Evolutionary conservation across 495 filamentous ascomycete species (phyloP).

Genomic region (Neurospora terricola): DNA sequence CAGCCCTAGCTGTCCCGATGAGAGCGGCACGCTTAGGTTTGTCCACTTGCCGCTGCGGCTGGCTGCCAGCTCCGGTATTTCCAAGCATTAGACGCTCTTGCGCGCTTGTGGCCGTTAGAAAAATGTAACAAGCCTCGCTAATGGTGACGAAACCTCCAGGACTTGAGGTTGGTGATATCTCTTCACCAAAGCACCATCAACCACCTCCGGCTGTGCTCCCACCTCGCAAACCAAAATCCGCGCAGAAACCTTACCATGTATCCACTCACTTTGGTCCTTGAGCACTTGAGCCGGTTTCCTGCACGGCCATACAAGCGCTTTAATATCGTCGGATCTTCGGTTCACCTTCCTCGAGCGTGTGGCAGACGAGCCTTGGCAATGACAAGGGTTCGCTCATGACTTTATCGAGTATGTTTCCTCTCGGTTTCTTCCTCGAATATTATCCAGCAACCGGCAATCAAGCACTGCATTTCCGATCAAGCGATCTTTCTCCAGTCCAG

Average conservation of each 20-base stretch:
- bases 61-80: background rate
- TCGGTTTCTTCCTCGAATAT: background rate
- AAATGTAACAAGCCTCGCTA: background rate
- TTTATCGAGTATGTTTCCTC: background rate
- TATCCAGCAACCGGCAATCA: background rate
- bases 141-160: background rate
- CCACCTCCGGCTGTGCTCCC: background rate
- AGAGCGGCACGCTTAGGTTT: background rate
- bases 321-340: constrained; percentile 20
- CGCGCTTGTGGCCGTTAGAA: background rate
- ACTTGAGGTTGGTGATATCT: background rate
- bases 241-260: background rate
- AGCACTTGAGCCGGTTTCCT: background rate
- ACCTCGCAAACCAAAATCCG: background rate
- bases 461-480: background rate
- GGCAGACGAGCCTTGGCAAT: constrained; percentile 7
- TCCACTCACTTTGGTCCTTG: background rate
- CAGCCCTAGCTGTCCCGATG: background rate
- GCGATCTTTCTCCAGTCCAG: background rate
- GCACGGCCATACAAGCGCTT: constrained; percentile 3
- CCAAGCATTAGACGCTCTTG: background rate
- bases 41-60: background rate
- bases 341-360: constrained; percentile 11
- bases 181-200: background rate
- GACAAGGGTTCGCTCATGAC: background rate